These are phyloP conservation scores for Murraya paniculata DNA, from an alignment of 345 rosid species.

Conservation along the genomic window DNA sequence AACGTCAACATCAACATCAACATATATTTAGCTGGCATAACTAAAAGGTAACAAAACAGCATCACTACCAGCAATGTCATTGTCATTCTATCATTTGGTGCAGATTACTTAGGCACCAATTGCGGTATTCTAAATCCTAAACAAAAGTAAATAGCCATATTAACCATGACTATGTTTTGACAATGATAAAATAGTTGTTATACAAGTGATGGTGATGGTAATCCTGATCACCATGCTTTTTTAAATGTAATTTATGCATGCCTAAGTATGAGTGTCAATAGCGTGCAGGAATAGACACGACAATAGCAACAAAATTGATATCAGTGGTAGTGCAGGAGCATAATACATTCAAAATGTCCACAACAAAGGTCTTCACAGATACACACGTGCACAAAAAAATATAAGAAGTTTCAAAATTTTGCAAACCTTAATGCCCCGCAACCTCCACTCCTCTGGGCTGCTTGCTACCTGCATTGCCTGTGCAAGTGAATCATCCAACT, in stretches of 20 bases:
- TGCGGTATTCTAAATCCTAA: background rate
- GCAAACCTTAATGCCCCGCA: constrained; percentile 43
- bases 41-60: background rate
- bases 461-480: constrained; percentile 43
- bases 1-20: background rate
- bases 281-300: background rate
- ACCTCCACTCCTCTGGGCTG: constrained; percentile 49
- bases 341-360: background rate
- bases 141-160: background rate
- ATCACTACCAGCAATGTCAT: background rate
- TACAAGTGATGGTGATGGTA: too few relatives aligned
- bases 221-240: background rate
- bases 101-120: background rate
- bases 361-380: background rate
- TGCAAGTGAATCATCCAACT: constrained; percentile 35
- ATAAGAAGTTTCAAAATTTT: background rate
- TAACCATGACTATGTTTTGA: background rate
- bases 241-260: too few relatives aligned
- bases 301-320: background rate
- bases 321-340: background rate
- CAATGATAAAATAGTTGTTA: too few relatives aligned
- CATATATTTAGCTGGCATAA: background rate
- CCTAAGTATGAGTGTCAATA: background rate
- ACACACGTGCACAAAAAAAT: too few relatives aligned
- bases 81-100: background rate